These are phyloP conservation scores for Zoysia matrella DNA, from an alignment of 202 grass and related monocot genomes.

Conservation along the genomic window DNA sequence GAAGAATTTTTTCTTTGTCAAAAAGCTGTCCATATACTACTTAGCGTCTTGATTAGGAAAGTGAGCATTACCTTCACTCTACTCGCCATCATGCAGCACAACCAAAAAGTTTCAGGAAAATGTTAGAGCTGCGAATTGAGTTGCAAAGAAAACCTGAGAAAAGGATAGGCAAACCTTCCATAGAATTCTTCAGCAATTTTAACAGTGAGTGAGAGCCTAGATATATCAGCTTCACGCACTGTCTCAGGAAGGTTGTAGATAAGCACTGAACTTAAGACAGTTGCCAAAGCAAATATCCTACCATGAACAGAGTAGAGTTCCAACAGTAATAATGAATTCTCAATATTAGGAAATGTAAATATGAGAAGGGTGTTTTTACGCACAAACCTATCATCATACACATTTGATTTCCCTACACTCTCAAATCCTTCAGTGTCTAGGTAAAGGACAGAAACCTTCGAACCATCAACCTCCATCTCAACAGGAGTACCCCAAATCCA, in stretches of 20 bases:
- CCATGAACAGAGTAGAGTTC: not conserved
- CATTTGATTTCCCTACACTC: constrained; percentile 45
- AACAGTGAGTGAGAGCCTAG: constrained; percentile 93
- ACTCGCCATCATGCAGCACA: constrained; percentile 39
- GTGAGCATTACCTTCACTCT: constrained; percentile 91
- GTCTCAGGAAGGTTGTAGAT: constrained; percentile 99
- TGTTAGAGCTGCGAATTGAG: constrained; percentile 38
- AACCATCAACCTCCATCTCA: constrained; percentile 83
- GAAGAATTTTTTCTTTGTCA: not conserved
- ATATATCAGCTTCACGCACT: constrained; percentile 99
- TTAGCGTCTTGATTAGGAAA: constrained; percentile 30
- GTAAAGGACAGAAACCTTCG: constrained; percentile 52
- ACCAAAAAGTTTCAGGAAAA: constrained; percentile 29
- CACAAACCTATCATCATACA: constrained; percentile 98
- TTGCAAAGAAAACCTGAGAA: not conserved
- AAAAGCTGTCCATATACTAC: not conserved
- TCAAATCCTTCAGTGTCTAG: too few species aligned
- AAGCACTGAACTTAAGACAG: constrained; percentile 32
- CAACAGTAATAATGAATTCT: not conserved
- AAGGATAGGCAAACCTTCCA: constrained; percentile 71
- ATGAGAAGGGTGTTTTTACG: constrained; percentile 6
- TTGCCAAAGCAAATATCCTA: constrained; percentile 99
- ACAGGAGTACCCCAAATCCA: constrained; percentile 97
- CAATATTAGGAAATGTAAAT: constrained; percentile 6
- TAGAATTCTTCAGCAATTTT: constrained; percentile 99